These are phyloP conservation scores for Zizania palustris DNA, from an alignment of 202 grass and related monocot species.

Conservation along the genomic window DNA sequence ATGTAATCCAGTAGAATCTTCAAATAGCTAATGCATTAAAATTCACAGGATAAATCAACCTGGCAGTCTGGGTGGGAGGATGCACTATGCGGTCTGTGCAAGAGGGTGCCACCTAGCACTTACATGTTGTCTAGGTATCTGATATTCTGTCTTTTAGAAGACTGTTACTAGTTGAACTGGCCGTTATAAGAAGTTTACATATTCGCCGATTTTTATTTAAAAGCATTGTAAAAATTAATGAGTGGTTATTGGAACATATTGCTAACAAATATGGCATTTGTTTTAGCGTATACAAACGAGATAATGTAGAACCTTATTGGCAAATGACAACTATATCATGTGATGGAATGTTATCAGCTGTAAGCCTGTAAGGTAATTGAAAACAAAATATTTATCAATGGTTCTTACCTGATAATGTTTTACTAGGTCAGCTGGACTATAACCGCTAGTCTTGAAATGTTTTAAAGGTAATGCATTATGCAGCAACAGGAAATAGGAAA, in stretches of 20 bases:
- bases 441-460: background rate
- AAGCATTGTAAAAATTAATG: background rate
- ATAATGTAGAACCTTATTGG: background rate
- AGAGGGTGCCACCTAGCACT: background rate
- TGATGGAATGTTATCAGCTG: background rate
- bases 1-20: conserved; percentile 18
- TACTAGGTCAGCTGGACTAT: background rate
- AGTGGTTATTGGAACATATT: background rate
- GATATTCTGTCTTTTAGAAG: background rate
- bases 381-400: background rate
- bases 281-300: conserved; percentile 14
- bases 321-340: background rate
- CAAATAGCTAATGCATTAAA: conserved; percentile 21
- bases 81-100: background rate
- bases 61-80: too few species aligned
- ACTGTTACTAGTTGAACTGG: background rate
- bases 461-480: conserved; percentile 9
- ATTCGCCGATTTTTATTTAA: background rate
- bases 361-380: conserved; percentile 17
- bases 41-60: background rate
- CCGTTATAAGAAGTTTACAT: background rate
- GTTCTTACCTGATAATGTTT: background rate
- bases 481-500: background rate
- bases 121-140: background rate
- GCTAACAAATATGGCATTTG: background rate